phyloP scores from a whole-genome alignment of 176 grass and related monocot genomes.

The Oropetium thomaeum region DNA sequence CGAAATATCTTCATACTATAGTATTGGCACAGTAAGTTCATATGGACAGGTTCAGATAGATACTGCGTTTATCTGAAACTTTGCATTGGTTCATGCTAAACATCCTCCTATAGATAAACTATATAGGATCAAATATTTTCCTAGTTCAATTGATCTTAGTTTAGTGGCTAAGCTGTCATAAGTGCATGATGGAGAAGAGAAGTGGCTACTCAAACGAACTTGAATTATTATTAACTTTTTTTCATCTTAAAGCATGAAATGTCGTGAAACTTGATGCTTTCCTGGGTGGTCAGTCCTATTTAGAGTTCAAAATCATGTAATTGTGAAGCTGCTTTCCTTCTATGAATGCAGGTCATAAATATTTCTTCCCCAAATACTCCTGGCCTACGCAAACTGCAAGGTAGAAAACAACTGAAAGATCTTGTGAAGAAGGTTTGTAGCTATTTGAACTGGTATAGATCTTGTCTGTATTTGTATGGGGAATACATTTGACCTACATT shows the following conservation, averaged over 20 bases:
- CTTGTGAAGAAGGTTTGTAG: slow-evolving; percentile 78
- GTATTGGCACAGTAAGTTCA: slow-evolving; percentile 1
- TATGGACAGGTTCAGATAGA: slow-evolving; percentile 10
- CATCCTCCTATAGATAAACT: slow-evolving; percentile 2
- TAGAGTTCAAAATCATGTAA: slow-evolving; percentile 1
- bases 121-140: neutral
- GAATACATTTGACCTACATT: slow-evolving; percentile 24
- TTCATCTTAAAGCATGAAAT: slow-evolving; percentile 13
- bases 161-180: slow-evolving; percentile 5
- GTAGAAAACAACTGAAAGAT: slow-evolving; percentile 93
- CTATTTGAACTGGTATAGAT: slow-evolving; percentile 9
- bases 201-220: neutral
- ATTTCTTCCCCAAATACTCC: slow-evolving; percentile 98
- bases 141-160: neutral
- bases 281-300: neutral
- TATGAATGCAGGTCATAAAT: slow-evolving; percentile 78
- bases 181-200: neutral
- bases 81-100: slow-evolving; percentile 8
- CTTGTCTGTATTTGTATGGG: slow-evolving; percentile 3
- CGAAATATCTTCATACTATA: slow-evolving; percentile 21
- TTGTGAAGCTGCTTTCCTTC: neutral
- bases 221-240: neutral
- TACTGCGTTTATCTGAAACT: neutral
- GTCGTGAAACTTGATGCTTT: slow-evolving; percentile 14
- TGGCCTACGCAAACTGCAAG: slow-evolving; percentile 84